Evolutionary conservation across 2,329 filamentous ascomycete genomes (phyloP), one percentile per base, ranked within the genome.

Genomic region (Gremmenia infestans): DNA sequence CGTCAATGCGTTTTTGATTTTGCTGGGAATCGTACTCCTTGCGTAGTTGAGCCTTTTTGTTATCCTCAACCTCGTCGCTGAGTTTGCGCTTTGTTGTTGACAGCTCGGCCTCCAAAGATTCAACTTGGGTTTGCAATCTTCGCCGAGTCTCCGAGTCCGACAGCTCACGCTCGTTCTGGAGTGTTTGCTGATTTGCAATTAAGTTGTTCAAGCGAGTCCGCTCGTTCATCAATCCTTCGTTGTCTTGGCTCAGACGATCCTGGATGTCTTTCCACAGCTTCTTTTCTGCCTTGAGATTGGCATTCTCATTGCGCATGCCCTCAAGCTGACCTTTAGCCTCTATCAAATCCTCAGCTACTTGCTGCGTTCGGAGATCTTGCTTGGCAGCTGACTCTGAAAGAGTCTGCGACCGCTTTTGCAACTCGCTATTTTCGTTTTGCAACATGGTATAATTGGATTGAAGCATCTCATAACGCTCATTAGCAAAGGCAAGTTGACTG

Each of bases 221-320:
- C 70, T 99, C 94, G 58, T 95, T 89, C 43, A 88, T 81, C 12
- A 97, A 77, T 19, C 76, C 83, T 67, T 96, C 91, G 61, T 94
- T 96, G 68, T 97, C 92, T 65, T 94, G 90, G 60, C 83, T 88
- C 45, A 97, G 78, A 52, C 95, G 86, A 60, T 89, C 87, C 70
- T 97, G 92, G 36, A 97, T 96, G 54, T 88, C 90, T 75, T 94
- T 96, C 88, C 89, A 96, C 9, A 99, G 79, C 39, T 91, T 88
- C 74, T 96, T 96, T 72, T 97, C 93, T 0, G 93, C 92, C 71
- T 96, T 96, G 36, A 97, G 81, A 67, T 97, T 97, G 15, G 91
- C 87, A 53, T 87, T 91, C 70, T 99, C 94, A 62, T 91, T 91
- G 52, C 91, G 88, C 72, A 97, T 82, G 67, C 91, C 92, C 67